A percentile compares a stretch with the other conserved stretches of the same genome.
These are phyloP conservation scores for Salvia hispanica DNA, from an alignment of 257 asterid species.

Conservation along the genomic window DNA sequence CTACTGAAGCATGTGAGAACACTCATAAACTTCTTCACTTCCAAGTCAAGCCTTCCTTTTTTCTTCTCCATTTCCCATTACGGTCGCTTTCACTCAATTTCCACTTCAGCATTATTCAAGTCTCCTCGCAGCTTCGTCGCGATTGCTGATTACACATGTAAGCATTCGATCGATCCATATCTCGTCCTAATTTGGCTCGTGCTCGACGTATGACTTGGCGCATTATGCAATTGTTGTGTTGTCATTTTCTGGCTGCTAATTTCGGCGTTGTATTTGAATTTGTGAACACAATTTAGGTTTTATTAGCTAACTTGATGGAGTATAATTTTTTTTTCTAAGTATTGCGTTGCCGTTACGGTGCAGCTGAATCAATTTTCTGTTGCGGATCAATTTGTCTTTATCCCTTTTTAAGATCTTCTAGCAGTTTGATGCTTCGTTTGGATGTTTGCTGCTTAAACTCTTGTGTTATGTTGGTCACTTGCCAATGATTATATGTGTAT, in stretches of 20 bases:
- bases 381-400: neutral
- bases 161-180: slow-evolving; percentile 16
- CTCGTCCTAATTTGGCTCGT: neutral
- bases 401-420: neutral
- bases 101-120: neutral
- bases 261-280: neutral
- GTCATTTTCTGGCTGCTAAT: slow-evolving; percentile 14
- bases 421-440: slow-evolving; percentile 9
- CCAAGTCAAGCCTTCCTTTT: slow-evolving; percentile 26
- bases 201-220: slow-evolving; percentile 1
- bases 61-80: neutral
- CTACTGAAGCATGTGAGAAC: neutral
- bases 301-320: neutral
- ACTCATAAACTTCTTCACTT: slow-evolving; percentile 30
- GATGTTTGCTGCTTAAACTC: slow-evolving; percentile 9
- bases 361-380: slow-evolving; percentile 25
- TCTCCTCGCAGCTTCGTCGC: neutral
- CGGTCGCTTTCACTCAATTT: neutral
- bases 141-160: neutral
- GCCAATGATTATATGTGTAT: neutral
- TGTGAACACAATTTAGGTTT: neutral
- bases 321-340: neutral
- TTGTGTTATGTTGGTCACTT: slow-evolving; percentile 9
- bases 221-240: neutral
- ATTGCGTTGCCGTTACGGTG: slow-evolving; percentile 26